Evolutionary conservation across 2,329 filamentous ascomycete genomes (phyloP).

Genomic region (Chaetomium olivaceum): DNA sequence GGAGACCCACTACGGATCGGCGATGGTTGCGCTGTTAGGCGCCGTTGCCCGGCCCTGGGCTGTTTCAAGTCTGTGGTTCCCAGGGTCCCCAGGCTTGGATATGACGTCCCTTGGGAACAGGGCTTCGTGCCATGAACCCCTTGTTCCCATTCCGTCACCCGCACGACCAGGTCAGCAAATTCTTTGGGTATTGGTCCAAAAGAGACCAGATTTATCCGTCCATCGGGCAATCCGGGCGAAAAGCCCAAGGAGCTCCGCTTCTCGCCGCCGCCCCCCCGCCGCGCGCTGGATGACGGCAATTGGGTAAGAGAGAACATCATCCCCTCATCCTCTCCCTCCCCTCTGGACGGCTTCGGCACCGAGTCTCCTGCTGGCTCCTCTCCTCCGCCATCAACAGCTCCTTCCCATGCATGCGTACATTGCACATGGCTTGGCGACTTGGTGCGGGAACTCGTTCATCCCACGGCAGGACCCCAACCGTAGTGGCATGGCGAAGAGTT

Average conservation of each 20-base stretch:
- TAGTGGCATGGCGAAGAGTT: background rate
- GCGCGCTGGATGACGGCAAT: background rate
- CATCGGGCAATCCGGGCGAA: background rate
- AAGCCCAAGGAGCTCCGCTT: background rate
- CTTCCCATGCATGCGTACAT: background rate
- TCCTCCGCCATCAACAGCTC: background rate
- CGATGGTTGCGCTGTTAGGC: constrained; percentile 23
- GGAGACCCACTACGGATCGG: constrained; percentile 23
- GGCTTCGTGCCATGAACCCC: background rate
- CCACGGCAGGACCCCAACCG: background rate
- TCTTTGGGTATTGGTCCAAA: background rate
- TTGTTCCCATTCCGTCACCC: background rate
- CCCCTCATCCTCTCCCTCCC: background rate
- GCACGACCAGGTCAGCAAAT: background rate
- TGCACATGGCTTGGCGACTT: background rate
- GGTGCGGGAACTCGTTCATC: background rate
- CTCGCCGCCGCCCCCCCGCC: background rate
- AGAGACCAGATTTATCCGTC: background rate
- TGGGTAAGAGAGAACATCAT: background rate
- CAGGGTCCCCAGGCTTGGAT: constrained; percentile 14
- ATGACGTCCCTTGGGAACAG: constrained; percentile 16
- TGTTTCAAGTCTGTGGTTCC: constrained; percentile 24
- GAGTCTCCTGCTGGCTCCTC: background rate
- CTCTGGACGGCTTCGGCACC: background rate
- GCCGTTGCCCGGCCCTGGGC: constrained; percentile 18